Conservation (phyloP, 148 eudicot genomes). For the Polygonum aviculare region DNA sequence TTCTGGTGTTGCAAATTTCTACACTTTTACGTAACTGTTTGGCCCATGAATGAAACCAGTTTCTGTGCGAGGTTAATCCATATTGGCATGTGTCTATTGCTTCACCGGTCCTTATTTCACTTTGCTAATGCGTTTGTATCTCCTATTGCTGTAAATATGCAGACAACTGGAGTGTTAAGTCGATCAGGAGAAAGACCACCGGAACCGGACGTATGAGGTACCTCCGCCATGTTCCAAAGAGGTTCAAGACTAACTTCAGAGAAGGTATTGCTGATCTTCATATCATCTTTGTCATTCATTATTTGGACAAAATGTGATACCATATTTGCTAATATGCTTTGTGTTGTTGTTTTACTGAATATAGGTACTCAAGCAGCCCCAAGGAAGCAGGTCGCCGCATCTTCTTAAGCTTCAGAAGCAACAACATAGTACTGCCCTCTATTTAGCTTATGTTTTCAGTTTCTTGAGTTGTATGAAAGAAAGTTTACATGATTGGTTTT, state of each 20-base stretch:
- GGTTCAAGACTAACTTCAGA: conserved; percentile 87
- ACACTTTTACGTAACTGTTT: no score
- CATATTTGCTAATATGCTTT: neutral
- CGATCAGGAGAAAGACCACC: conserved; percentile 89
- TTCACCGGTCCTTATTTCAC: no score
- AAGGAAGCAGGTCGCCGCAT: conserved; percentile 60
- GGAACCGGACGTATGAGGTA: conserved; percentile 97
- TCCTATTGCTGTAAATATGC: neutral
- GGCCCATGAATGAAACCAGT: no score
- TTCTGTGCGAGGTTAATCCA: no score
- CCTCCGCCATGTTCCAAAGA: conserved; percentile 77
- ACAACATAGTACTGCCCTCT: neutral
- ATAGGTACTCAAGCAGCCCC: conserved; percentile 76
- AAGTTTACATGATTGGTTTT: neutral
- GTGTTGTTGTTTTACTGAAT: neutral
- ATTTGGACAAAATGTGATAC: neutral
- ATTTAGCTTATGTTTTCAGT: neutral
- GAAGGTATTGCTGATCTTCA: conserved; percentile 26
- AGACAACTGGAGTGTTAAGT: conserved; percentile 97
- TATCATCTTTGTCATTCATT: neutral
- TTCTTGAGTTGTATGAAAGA: conserved; percentile 1
- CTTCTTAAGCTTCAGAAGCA: conserved; percentile 1
- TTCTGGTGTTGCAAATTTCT: no score
- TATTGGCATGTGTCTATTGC: no score
- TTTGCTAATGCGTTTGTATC: neutral